Conservation (phyloP, 1,284 basidiomycete species). For the Sanguinoderma infundibulare region DNA sequence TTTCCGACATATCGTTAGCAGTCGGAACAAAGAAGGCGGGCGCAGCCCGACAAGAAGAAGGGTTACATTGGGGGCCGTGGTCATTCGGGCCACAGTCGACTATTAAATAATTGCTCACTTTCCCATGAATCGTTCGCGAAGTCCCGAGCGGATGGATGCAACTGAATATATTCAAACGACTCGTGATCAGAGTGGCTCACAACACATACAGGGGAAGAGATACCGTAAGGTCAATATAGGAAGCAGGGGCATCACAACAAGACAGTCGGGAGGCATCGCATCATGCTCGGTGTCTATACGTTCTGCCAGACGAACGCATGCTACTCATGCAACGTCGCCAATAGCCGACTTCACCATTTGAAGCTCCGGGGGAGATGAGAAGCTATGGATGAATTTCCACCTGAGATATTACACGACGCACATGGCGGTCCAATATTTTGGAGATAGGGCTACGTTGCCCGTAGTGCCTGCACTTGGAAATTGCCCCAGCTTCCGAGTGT, state of each 20-base stretch:
- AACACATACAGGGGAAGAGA: not conserved
- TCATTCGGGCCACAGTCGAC: too few species aligned
- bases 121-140: not conserved
- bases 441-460: not conserved
- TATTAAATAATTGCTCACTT: not conserved
- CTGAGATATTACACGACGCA: not conserved
- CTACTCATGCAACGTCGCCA: not conserved
- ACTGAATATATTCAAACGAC: slow-evolving; percentile 6
- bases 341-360: not conserved
- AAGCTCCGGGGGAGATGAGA: not conserved
- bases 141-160: not conserved
- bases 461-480: not conserved
- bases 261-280: slow-evolving; percentile 10
- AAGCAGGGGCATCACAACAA: slow-evolving; percentile 7
- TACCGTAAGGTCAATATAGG: slow-evolving; percentile 5
- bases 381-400: not conserved
- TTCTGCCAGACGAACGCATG: slow-evolving; percentile 13
- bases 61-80: too few species aligned
- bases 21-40: not conserved
- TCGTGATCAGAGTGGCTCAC: slow-evolving; percentile 8
- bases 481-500: not conserved
- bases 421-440: not conserved
- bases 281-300: slow-evolving; percentile 9
- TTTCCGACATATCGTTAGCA: not conserved
- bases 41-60: not conserved